These are phyloP conservation scores for Zychaea mexicana DNA, from an alignment of 371 early-diverging fungal genomes.

Conservation along the genomic window DNA sequence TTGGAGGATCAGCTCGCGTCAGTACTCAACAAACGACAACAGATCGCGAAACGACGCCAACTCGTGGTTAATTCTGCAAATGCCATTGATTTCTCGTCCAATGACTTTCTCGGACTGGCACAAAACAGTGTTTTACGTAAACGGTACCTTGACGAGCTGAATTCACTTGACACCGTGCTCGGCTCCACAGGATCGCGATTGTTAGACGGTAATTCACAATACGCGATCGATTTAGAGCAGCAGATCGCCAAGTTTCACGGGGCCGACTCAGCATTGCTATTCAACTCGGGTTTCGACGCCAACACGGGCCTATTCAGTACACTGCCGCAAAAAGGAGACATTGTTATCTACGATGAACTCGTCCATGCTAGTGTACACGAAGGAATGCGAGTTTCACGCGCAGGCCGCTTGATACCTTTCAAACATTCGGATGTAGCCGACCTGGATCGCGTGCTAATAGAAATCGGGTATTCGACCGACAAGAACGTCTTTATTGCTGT, in stretches of 20 bases:
- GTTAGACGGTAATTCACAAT: slow-evolving; percentile 73
- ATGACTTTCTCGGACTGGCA: slow-evolving; percentile 82
- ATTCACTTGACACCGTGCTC: slow-evolving; percentile 35
- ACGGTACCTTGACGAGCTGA: slow-evolving; percentile 48
- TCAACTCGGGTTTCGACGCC: slow-evolving; percentile 88
- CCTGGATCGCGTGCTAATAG: slow-evolving; percentile 37
- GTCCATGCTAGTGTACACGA: slow-evolving; percentile 87
- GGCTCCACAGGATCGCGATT: slow-evolving; percentile 84
- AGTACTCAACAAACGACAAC: slow-evolving; percentile 31
- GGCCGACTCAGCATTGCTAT: slow-evolving; percentile 66
- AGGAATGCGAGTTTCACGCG: slow-evolving; percentile 69
- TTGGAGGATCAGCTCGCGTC: slow-evolving; percentile 27
- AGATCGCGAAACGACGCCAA: slow-evolving; percentile 44
- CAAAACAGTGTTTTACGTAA: slow-evolving; percentile 40
- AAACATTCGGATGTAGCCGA: slow-evolving; percentile 74
- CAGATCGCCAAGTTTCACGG: slow-evolving; percentile 66
- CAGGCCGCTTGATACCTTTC: slow-evolving; percentile 52
- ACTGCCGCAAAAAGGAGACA: slow-evolving; percentile 68
- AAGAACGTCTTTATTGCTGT: slow-evolving; percentile 71
- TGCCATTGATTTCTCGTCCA: slow-evolving; percentile 76
- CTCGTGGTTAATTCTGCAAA: slow-evolving; percentile 39
- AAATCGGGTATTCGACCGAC: slow-evolving; percentile 11
- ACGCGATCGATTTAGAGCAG: slow-evolving; percentile 62
- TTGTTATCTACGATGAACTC: slow-evolving; percentile 72
- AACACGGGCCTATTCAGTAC: slow-evolving; percentile 72